These are phyloP conservation scores for Albatrellus ellisii DNA, from an alignment of 768 basidiomycete species.

Conservation along the genomic window DNA sequence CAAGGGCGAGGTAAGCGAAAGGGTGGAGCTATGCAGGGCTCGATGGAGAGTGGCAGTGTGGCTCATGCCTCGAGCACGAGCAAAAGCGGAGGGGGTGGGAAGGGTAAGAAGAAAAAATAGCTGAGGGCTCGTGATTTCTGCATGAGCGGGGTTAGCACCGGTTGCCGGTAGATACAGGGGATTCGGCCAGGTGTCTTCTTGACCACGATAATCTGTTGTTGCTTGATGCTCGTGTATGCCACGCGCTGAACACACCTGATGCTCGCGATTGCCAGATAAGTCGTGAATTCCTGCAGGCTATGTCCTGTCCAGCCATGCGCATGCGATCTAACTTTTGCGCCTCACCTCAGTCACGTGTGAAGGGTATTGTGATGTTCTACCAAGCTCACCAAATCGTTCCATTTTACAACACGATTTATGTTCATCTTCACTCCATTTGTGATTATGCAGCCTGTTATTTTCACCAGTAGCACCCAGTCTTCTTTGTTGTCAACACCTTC, in stretches of 20 bases:
- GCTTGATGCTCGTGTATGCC: not conserved
- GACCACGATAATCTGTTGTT: not conserved
- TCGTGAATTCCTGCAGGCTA: too few species aligned
- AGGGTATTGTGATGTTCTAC: not conserved
- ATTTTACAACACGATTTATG: too few species aligned
- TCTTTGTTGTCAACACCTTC: not conserved
- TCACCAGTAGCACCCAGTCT: not conserved
- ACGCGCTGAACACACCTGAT: not conserved
- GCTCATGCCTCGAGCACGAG: constrained; percentile 20
- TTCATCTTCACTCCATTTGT: too few species aligned
- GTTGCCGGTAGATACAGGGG: not conserved
- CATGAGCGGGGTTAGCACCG: not conserved
- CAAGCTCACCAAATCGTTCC: not conserved
- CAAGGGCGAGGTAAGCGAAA: constrained; percentile 40
- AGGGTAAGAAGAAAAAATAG: constrained; percentile 62
- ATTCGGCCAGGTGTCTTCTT: not conserved
- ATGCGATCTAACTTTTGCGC: too few species aligned
- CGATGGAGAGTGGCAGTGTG: constrained; percentile 24
- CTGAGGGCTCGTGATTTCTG: not conserved
- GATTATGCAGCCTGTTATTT: too few species aligned
- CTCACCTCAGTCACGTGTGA: not conserved
- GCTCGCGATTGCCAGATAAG: not conserved
- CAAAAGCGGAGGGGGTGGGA: constrained; percentile 28
- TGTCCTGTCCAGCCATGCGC: too few species aligned
- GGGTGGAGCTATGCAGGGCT: constrained; percentile 58